Percentiles rank a stretch among this genome's conserved stretches.
Evolutionary conservation across 305 asterid species (phyloP).

Genomic region (Fraxinus ornus): DNA sequence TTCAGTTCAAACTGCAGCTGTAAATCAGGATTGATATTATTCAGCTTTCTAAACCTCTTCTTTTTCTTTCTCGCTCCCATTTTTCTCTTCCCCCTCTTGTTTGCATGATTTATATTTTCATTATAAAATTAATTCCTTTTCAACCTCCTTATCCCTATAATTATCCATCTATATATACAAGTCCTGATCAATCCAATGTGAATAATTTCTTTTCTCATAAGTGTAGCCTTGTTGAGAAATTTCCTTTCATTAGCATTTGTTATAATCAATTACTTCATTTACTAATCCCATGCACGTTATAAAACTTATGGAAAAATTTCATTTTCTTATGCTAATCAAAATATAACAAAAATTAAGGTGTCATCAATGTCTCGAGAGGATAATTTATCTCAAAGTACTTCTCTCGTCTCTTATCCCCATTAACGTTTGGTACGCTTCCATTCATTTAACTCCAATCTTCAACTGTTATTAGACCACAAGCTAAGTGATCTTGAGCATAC

Average conservation of each 20-base stretch:
- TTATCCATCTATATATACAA: too few species aligned
- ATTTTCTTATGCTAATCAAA: neutral
- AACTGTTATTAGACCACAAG: neutral
- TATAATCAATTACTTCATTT: too few species aligned
- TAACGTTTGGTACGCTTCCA: neutral
- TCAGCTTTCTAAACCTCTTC: neutral
- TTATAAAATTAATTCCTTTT: neutral
- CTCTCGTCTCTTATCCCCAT: neutral
- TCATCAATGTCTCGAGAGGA: neutral
- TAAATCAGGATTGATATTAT: neutral
- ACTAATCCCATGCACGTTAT: neutral
- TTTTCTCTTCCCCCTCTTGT: neutral
- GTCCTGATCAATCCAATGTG: too few species aligned
- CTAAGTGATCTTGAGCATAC: neutral
- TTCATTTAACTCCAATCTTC: neutral
- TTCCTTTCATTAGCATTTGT: too few species aligned
- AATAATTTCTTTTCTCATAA: too few species aligned
- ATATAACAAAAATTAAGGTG: neutral
- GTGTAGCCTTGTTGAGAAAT: too few species aligned
- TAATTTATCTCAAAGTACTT: neutral
- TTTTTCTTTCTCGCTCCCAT: neutral
- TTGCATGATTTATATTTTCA: neutral
- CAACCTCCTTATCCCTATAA: neutral
- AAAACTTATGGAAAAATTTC: neutral
- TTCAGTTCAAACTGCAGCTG: neutral